Base-by-base conservation (phyloP, 148 eudicot genomes). In the Fagopyrum esculentum region DNA sequence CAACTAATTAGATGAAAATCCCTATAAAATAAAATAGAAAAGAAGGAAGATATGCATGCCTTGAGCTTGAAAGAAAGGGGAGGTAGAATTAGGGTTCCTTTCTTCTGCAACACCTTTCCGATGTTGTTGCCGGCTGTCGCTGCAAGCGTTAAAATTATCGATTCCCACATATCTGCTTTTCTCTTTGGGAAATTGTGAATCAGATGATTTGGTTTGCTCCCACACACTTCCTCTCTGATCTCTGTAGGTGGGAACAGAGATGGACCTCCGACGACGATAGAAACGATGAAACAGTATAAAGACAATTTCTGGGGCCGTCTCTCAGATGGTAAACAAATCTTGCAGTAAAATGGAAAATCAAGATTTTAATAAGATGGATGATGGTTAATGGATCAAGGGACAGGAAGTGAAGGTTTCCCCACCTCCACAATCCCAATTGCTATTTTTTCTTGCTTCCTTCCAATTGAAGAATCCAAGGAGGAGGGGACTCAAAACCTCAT, bases 71-170 rank as follows among this genome's bases (percentile, higher is more conserved):
- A 80, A 45, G 86, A 84, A 13, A 84, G 82, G 50, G 86, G 86
- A 73, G 86, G 86, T 6, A 84, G 63, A 77, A 84, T 84, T 45
- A 81, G 82, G 76, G 86, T 84, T 72, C 86, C 86, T 61, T 84
- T 84, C 74, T 81, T 84, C 76, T 81, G 86, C 63, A 84, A 73
- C 4, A 84, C 84, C 57, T 84, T 84, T 17, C 84, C 86, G 59
- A 84, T 84, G 80, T 84, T 84, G 35, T 84, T 84, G 48, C 86
- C 82, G 47, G 82, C 84, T 4, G 86, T 84, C 5, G 86, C 86
- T 56, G 84, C 86, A 46, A 84, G 73, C 4, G 84, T 84, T 50
- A 84, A 66, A 35, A 78, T 16, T 47, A 84, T 81, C 46, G 84
- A 75, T 76, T 84, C 84, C 86, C 86, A 84, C 86, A 84, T 84